Percentiles rank a stretch among this genome's conserved stretches.
phyloP scores from a whole-genome alignment of 345 rosid species.

The Salix koriyanagi region DNA sequence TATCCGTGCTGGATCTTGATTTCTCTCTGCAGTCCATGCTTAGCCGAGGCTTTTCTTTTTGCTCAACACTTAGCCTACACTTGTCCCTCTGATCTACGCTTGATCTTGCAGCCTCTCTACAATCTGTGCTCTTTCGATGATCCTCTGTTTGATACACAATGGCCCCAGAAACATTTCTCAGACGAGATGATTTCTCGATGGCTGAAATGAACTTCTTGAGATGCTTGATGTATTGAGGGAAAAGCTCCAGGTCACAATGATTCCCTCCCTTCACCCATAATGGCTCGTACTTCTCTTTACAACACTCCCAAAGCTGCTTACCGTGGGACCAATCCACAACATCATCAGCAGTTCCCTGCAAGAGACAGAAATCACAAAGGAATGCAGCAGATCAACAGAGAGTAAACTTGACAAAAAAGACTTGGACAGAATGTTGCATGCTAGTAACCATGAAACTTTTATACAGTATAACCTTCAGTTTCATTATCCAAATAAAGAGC shows the following conservation, averaged over 20 bases:
- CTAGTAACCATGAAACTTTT: not conserved
- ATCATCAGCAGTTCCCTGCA: constrained; percentile 90
- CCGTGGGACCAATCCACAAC: constrained; percentile 92
- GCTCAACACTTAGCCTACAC: constrained; percentile 37
- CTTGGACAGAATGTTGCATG: not conserved
- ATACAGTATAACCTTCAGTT: not conserved
- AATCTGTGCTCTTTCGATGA: constrained; percentile 59
- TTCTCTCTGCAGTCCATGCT: constrained; percentile 61
- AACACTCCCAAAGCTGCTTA: constrained; percentile 73
- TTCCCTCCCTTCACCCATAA: constrained; percentile 92
- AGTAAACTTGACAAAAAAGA: not conserved
- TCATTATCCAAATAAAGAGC: not conserved
- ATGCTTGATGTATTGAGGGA: constrained; percentile 81
- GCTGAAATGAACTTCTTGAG: constrained; percentile 80
- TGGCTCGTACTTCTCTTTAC: constrained; percentile 88
- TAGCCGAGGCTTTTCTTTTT: constrained; percentile 55
- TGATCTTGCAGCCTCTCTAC: constrained; percentile 43
- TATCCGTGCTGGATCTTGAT: constrained; percentile 42
- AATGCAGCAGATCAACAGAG: not conserved
- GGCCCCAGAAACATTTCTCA: constrained; percentile 32
- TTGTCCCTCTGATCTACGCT: constrained; percentile 28
- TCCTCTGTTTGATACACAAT: constrained; percentile 39
- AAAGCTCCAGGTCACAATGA: constrained; percentile 80
- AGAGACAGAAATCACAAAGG: constrained; percentile 1
- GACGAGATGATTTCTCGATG: constrained; percentile 48